Base-by-base conservation (phyloP, 208 protist genomes). In the Leishmania mexicana region DNA sequence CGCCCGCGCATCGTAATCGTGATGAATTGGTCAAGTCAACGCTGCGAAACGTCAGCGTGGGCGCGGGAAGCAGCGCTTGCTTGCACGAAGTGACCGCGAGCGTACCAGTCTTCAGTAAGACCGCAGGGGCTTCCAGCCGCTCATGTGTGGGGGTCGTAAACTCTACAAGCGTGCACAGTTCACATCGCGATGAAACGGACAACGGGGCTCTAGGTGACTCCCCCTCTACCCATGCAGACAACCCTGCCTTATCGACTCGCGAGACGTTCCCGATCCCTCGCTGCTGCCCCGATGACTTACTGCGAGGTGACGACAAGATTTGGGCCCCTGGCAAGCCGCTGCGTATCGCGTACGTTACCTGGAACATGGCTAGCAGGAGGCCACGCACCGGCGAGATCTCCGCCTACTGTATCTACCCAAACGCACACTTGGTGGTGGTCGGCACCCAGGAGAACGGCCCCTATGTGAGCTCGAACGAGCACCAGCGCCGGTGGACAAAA, bases 371-470 rank as follows among this genome's bases (percentile, higher is more conserved):
- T 10, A 83, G 85, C 62, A 88, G 78, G 35, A 19, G 62, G 7
- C 88, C 95, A 42, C 67, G 85, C 47, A 87, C 88, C 75, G 58
- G 74, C 1, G 90, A 96, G 67, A 84, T 97, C 11, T 86, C 90
- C 4, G 70, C 75, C 1, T 84, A 87, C 67, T 97, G 93, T 62
- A 90, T 97, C 40, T 91, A 89, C 73, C 93, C 90, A 24, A 96
- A 96, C 81, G 95, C 92, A 4, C 95, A 97, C 77, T 78, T 97
- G 64, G 74, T 97, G 40, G 90, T 91, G 53, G 92, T 97, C 2
- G 91, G 84, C 35, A 96, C 95, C 11, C 95, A 97, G 78, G 95
- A 96, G 70, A 97, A 97, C 75, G 92, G 92, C 5, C 84, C 85
- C 3, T 94, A 93, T 67, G 21, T 94, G 8, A 85, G 87, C 42